Base-by-base conservation (phyloP, 2,329 filamentous ascomycete species). In the Pyrenochaeta sp. region DNA sequence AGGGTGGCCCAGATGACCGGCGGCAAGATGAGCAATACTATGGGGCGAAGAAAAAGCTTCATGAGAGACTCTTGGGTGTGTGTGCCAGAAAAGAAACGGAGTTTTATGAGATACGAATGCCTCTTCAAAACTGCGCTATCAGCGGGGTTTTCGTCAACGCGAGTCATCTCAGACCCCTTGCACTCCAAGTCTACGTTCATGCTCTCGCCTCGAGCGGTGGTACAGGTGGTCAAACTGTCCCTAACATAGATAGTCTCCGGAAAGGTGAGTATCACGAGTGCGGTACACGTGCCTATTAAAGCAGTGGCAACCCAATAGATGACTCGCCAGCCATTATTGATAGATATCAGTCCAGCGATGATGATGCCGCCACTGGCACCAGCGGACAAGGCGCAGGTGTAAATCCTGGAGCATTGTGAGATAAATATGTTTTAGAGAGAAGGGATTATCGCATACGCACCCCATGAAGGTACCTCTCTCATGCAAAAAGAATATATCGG, bases 401-500 rank as follows among this genome's bases (percentile, higher is more conserved):
- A 69, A 18, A 66, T 51, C 31, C 61, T 64, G 31, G 18, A 29
- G 44, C 14, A 20, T 27, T 29, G 64, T 59, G 9, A 31, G 27
- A 30, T 12, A 10, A 6, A 15, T 3, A 12, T 9, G 9, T 31
- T 23, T 11, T 15, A n/a, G 11, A 12, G 21, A 44, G n/a, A n/a
- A n/a, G n/a, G n/a, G 27, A 36, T 9, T 5, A 27, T 27, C 23
- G 33, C 10, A n/a, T 23, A 33, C 33, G n/a, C 23, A 41, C 45
- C 33, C 33, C 58, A 84, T 84, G 72, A 81, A 87, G 56, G 81
- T 83, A 7, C 86, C 85, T 55, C 86, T 79, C 45, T 87, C 83
- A 66, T 87, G 83, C 14, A 88, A 75, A 69, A 88, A 88, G 64
- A 85, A 83, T 6, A 87, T 79, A 64, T 88, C 85, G 2, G 85